These are phyloP conservation scores for Artemisia tridentata DNA, from an alignment of 129 eudicot genomes.

Conservation along the genomic window DNA sequence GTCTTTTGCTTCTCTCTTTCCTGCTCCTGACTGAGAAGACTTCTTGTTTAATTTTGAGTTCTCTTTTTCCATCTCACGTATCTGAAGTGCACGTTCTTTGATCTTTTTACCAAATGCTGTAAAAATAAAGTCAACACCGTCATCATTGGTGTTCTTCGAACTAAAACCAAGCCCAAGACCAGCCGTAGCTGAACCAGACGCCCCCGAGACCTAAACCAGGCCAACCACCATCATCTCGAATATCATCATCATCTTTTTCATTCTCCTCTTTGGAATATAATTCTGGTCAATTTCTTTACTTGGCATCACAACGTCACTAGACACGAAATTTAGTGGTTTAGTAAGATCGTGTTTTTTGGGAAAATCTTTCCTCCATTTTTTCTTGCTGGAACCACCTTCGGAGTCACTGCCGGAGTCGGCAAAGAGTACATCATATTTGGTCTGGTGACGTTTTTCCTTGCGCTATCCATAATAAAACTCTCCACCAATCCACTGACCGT, in stretches of 20 bases:
- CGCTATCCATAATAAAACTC: conserved; percentile 69
- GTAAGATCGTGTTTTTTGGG: conserved; percentile 51
- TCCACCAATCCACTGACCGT: conserved; percentile 52
- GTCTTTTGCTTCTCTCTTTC: conserved; percentile 30
- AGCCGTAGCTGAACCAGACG: conserved; percentile 16
- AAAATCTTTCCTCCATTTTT: conserved; percentile 56
- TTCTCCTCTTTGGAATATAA: conserved; percentile 41
- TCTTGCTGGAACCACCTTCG: conserved; percentile 40
- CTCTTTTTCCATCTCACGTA: conserved; percentile 58
- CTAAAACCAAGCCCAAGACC: conserved; percentile 28
- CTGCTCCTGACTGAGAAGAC: conserved; percentile 33
- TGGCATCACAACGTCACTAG: conserved; percentile 63
- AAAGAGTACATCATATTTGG: conserved; percentile 66
- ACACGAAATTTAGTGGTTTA: conserved; percentile 63
- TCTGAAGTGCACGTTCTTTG: conserved; percentile 62
- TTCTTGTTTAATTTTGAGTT: conserved; percentile 38
- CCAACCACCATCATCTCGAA: conserved; percentile 30
- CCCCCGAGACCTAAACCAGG: conserved; percentile 39
- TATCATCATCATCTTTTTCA: conserved; percentile 31
- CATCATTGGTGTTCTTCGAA: conserved; percentile 25
- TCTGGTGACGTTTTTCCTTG: conserved; percentile 58
- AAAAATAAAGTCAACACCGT: conserved; percentile 47
- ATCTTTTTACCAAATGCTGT: conserved; percentile 68
- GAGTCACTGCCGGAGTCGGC: conserved; percentile 38
- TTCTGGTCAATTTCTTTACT: conserved; percentile 64